Evolutionary conservation across 208 protist genomes (phyloP).

Genomic region (Porcisia hertigi): DNA sequence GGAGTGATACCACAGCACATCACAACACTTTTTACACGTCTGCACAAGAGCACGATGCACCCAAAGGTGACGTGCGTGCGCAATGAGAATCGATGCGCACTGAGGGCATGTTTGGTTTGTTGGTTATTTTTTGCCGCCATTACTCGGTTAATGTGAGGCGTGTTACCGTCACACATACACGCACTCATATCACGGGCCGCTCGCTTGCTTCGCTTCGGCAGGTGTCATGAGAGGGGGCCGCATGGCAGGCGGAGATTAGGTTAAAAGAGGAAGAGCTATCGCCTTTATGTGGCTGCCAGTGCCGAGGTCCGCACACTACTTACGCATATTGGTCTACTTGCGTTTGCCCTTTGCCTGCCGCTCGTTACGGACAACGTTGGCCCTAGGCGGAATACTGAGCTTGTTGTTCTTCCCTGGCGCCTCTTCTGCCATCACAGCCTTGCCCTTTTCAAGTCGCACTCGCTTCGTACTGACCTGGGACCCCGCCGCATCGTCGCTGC

Average conservation of each 20-base stretch:
- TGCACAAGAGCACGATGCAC: not conserved
- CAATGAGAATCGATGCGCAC: not conserved
- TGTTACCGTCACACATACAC: not conserved
- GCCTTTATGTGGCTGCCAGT: not conserved
- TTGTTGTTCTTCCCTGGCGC: constrained; percentile 13
- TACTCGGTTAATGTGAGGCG: not conserved
- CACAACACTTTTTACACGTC: not conserved
- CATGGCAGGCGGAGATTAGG: not conserved
- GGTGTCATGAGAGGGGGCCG: not conserved
- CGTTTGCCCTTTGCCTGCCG: not conserved
- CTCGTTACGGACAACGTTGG: not conserved
- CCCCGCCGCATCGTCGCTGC: not conserved
- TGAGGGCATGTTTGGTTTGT: not conserved
- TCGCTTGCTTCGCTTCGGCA: not conserved
- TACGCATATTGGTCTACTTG: not conserved
- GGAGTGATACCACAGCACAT: too few relatives aligned
- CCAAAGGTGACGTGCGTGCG: not conserved
- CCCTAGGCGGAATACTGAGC: constrained; percentile 46
- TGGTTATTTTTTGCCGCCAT: not conserved
- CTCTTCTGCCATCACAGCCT: constrained; percentile 1
- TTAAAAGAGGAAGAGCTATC: not conserved
- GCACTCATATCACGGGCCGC: not conserved
- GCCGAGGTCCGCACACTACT: not conserved
- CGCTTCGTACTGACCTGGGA: constrained; percentile 10
- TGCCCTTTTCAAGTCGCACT: constrained; percentile 22